These are phyloP conservation scores for Rhinocladiella similis DNA, from an alignment of 2,329 filamentous ascomycete genomes.

Conservation along the genomic window DNA sequence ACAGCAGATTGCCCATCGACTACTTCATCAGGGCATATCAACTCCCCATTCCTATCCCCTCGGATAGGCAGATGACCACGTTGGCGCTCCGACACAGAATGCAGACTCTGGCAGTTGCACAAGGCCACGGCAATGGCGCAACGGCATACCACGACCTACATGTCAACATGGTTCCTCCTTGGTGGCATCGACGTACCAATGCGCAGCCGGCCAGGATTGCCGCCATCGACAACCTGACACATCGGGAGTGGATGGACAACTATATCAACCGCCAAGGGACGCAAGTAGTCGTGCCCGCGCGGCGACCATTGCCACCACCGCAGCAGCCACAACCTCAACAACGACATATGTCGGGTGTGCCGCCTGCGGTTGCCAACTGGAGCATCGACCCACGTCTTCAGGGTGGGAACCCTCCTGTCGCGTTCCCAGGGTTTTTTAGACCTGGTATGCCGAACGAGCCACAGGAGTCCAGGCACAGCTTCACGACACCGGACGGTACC, in stretches of 20 bases:
- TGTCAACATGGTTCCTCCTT: neutral
- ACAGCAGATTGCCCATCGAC: slow-evolving; percentile 16
- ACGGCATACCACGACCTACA: slow-evolving; percentile 5
- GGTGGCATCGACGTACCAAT: slow-evolving; percentile 6
- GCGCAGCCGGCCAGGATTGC: neutral
- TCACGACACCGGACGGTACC: neutral
- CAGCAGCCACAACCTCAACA: neutral
- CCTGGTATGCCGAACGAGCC: neutral
- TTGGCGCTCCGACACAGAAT: slow-evolving; percentile 12
- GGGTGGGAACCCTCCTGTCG: neutral
- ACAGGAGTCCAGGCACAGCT: neutral
- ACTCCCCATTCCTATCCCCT: slow-evolving; percentile 12
- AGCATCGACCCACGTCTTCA: neutral
- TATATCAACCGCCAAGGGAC: no score
- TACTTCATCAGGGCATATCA: slow-evolving; percentile 11
- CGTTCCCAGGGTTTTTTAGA: neutral
- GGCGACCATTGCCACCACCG: neutral
- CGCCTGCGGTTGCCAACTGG: neutral
- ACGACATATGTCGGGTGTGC: neutral
- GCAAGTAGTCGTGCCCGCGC: neutral
- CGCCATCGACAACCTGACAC: slow-evolving; percentile 11
- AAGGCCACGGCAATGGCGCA: slow-evolving; percentile 10
- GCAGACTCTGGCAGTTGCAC: slow-evolving; percentile 15
- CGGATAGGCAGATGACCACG: slow-evolving; percentile 8
- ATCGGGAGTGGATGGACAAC: slow-evolving; percentile 8